Conservation (phyloP, 257 asterid species). For the Lycium ferocissimum region DNA sequence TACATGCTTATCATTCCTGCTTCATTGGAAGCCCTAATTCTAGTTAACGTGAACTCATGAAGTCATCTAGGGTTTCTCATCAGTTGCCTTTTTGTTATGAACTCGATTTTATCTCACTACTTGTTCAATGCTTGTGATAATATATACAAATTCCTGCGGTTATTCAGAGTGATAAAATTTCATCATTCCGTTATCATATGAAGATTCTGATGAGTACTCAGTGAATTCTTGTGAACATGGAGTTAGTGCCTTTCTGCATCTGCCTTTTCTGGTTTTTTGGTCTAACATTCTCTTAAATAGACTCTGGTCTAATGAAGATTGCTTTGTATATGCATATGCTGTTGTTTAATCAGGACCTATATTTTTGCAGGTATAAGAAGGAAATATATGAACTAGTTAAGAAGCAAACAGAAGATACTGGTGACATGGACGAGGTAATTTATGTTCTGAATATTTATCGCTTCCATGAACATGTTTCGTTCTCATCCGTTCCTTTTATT, state of each 20-base stretch:
- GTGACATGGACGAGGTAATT: constrained; percentile 66
- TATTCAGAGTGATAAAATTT: neutral
- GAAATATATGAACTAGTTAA: constrained; percentile 80
- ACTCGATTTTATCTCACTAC: neutral
- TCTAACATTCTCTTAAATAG: neutral
- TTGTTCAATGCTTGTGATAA: neutral
- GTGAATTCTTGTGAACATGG: constrained; percentile 1
- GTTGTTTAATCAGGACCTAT: constrained; percentile 7
- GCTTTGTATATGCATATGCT: neutral
- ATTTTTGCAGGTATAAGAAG: constrained; percentile 72
- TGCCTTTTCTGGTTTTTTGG: neutral
- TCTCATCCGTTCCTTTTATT: neutral
- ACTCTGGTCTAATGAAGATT: neutral
- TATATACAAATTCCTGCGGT: neutral
- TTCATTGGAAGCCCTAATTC: neutral
- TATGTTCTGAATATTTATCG: constrained; percentile 15
- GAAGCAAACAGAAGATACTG: constrained; percentile 75
- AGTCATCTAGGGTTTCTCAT: constrained; percentile 16
- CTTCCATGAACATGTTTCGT: neutral
- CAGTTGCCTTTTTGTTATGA: neutral
- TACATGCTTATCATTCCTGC: constrained; percentile 15
- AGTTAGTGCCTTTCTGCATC: constrained; percentile 14
- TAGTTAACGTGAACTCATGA: constrained; percentile 16
- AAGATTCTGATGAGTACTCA: neutral
- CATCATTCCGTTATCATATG: neutral